Percentiles rank a stretch among this genome's conserved stretches.
phyloP scores from a whole-genome alignment of 345 rosid genomes.

The Eucalyptus sp. region DNA sequence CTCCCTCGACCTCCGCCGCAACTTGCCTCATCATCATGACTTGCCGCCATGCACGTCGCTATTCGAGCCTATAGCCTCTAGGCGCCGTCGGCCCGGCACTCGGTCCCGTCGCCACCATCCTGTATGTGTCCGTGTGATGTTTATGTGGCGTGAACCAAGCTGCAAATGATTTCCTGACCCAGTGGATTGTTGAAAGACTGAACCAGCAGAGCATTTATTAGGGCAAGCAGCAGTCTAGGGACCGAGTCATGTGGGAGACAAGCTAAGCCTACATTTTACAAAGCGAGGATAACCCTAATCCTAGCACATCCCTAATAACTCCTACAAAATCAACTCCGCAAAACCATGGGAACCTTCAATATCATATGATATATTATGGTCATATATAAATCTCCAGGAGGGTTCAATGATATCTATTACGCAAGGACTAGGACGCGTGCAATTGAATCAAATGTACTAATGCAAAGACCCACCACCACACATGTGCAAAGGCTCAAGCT shows the following conservation, averaged over 20 bases:
- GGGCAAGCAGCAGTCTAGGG: not conserved
- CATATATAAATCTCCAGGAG: not conserved
- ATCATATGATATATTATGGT: not conserved
- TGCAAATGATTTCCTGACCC: not conserved
- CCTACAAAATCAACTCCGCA: not conserved
- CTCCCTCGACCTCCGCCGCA: not conserved
- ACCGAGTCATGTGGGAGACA: not conserved
- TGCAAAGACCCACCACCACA: not conserved
- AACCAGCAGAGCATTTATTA: not conserved
- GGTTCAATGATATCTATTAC: not conserved
- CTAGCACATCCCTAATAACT: not conserved
- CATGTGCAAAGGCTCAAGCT: slow-evolving; percentile 24
- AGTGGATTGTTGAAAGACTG: not conserved
- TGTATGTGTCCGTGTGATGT: not conserved
- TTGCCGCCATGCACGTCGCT: not conserved
- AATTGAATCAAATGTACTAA: slow-evolving; percentile 12
- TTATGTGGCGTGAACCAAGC: not conserved
- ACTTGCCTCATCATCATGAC: not conserved
- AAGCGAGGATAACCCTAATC: not conserved
- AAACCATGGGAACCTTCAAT: not conserved
- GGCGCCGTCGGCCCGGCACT: not conserved
- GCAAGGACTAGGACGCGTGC: slow-evolving; percentile 1
- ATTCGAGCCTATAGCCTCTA: not conserved
- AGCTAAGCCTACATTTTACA: not conserved
- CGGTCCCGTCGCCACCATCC: not conserved